Base-by-base conservation (phyloP, 495 filamentous ascomycete genomes). In the Penicillium egyptiacum region DNA sequence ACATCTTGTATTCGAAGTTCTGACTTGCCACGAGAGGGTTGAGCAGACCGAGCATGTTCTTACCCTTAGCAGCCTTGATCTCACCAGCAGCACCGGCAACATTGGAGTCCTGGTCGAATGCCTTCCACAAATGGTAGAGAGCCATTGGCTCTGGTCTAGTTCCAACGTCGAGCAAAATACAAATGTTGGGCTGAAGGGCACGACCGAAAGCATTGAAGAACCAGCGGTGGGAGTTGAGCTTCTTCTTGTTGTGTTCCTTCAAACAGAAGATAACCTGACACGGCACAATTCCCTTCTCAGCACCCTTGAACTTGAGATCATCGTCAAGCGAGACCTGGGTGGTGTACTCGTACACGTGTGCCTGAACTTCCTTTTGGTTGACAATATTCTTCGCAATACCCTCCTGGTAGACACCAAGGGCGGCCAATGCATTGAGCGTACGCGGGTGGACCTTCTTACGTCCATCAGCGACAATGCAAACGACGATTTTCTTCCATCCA, bases 1-100 rank as follows among this genome's bases (percentile, higher is more conserved):
- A 96, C 93, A 98, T 96, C 76, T 99, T 99, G 80, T 99, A 99
- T 72, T 99, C 95, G 63, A 98, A 99, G 65, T 99, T 98, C 70
- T 99, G 95, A 44, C 89, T 92, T 0, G 95, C 95, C 8, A 99
- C 92, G 3, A 99, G 81, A 1, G 95, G 95, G 67, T 98, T 98
- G 40, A 99, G 76, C 20, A 99, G 82, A 20, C 92, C 90, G 16
- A 87, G 75, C 73, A 87, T 90, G 25, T 78, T 85, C 63, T 87
- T 90, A 11, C 94, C 94, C 64, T 95, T 97, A 68, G 92, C 92
- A 6, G 95, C 95, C 69, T 89, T 94, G 72, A 98, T 98, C 76
- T 99, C 95, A 43, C 95, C 95, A 50, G 92, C 96, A 10, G 95
- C 95, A 48, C 95, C 95, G 0, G 91, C 95, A 42, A 98, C 93